Conservation (phyloP, 768 basidiomycete species). For the Lentinula lateritia region DNA sequence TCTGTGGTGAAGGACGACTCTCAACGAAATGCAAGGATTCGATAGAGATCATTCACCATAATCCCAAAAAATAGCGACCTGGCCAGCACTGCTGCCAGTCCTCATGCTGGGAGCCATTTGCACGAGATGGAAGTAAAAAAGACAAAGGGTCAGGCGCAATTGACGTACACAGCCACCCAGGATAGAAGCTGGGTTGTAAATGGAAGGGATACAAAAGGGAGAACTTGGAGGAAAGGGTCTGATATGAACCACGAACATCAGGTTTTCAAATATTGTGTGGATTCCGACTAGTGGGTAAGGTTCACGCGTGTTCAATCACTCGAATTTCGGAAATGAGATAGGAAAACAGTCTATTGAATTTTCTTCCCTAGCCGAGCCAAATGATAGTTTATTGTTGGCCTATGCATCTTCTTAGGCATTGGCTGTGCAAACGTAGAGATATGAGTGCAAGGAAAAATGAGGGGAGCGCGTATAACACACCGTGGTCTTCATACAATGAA, state of each 20-base stretch:
- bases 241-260: background rate
- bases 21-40: background rate
- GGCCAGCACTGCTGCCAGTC: background rate
- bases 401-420: slow-evolving; percentile 57
- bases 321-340: background rate
- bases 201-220: background rate
- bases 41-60: slow-evolving; percentile 19
- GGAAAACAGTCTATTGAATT: slow-evolving; percentile 48
- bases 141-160: background rate
- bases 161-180: too few species aligned
- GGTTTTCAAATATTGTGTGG: background rate
- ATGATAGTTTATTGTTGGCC: slow-evolving; percentile 86
- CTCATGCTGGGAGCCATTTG: background rate
- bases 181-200: too few species aligned
- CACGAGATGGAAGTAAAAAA: background rate
- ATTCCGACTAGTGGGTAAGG: background rate
- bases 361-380: slow-evolving; percentile 74
- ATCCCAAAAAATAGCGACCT: slow-evolving; percentile 43
- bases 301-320: background rate
- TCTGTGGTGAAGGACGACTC: slow-evolving; percentile 21
- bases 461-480: slow-evolving; percentile 39
- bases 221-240: background rate
- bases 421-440: slow-evolving; percentile 40
- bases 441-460: background rate
- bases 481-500: slow-evolving; percentile 81